A percentile compares a stretch with the other conserved stretches of the same genome.
phyloP scores from a whole-genome alignment of 352 stramenopile genomes.

The Pythium dissotocum region DNA sequence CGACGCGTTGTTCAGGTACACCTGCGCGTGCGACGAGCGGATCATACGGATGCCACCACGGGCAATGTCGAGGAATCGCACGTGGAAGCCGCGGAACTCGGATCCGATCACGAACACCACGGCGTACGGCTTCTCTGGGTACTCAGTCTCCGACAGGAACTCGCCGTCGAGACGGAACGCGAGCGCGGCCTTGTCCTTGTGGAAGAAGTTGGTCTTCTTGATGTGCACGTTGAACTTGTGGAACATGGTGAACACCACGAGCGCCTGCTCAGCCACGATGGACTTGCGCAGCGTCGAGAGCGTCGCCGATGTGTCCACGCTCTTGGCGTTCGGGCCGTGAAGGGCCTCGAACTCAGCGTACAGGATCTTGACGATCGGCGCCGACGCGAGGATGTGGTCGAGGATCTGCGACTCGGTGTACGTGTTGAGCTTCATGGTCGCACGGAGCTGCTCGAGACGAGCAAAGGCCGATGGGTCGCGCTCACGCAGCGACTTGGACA shows the following conservation, averaged over 20 bases:
- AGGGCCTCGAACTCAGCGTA: slow-evolving; percentile 79
- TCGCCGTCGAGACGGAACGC: slow-evolving; percentile 74
- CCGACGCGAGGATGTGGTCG: slow-evolving; percentile 79
- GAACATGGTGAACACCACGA: slow-evolving; percentile 83
- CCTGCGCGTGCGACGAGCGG: slow-evolving; percentile 72
- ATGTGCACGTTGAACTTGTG: slow-evolving; percentile 84
- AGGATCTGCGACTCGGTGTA: slow-evolving; percentile 88
- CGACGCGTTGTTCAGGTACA: slow-evolving; percentile 91
- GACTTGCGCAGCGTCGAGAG: slow-evolving; percentile 74
- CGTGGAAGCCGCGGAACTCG: slow-evolving; percentile 97
- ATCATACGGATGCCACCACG: slow-evolving; percentile 95
- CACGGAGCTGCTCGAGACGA: slow-evolving; percentile 72
- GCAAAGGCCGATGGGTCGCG: slow-evolving; percentile 74
- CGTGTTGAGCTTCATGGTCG: slow-evolving; percentile 87
- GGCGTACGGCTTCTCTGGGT: slow-evolving; percentile 90
- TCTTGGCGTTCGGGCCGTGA: slow-evolving; percentile 50
- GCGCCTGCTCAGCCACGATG: slow-evolving; percentile 69
- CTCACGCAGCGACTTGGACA: slow-evolving; percentile 78
- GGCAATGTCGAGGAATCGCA: slow-evolving; percentile 97
- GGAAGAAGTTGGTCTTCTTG: slow-evolving; percentile 86
- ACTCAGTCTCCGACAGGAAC: slow-evolving; percentile 74
- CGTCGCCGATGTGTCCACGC: slow-evolving; percentile 50
- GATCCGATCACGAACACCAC: slow-evolving; percentile 95
- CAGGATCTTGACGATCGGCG: slow-evolving; percentile 69
- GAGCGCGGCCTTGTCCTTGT: slow-evolving; percentile 74